Conservation (phyloP, 306 rosid genomes). For the Rubus idaeus region DNA sequence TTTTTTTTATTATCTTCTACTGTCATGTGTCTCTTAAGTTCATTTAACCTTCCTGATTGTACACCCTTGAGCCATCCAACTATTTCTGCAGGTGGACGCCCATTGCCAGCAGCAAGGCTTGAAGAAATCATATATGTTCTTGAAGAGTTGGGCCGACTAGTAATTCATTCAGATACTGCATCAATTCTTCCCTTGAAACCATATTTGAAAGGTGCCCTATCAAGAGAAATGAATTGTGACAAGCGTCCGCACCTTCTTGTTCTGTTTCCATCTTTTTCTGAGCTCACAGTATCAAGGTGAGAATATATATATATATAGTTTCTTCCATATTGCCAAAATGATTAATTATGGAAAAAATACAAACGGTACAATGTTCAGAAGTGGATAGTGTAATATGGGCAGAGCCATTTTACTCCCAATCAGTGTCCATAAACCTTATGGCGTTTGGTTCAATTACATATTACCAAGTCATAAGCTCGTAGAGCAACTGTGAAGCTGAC, state of each 20-base stretch:
- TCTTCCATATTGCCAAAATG: not conserved
- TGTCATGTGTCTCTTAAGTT: slow-evolving; percentile 8
- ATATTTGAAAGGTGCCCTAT: slow-evolving; percentile 51
- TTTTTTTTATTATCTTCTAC: not conserved
- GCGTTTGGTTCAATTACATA: not conserved
- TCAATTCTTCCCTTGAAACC: slow-evolving; percentile 63
- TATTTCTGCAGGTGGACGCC: slow-evolving; percentile 61
- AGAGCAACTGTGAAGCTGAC: not conserved
- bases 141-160: slow-evolving; percentile 64
- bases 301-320: slow-evolving; percentile 10
- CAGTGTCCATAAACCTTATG: not conserved
- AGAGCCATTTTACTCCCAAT: not conserved
- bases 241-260: slow-evolving; percentile 68
- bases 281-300: slow-evolving; percentile 86
- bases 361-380: not conserved
- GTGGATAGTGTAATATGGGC: not conserved
- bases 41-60: slow-evolving; percentile 30
- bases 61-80: slow-evolving; percentile 12
- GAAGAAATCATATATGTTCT: slow-evolving; percentile 76
- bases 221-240: slow-evolving; percentile 39
- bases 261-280: slow-evolving; percentile 83
- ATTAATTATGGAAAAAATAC: not conserved
- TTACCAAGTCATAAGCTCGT: not conserved
- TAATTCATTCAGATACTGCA: slow-evolving; percentile 63
- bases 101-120: slow-evolving; percentile 79